Conservation (phyloP, 345 rosid species). For the Ceriops zippeliana region DNA sequence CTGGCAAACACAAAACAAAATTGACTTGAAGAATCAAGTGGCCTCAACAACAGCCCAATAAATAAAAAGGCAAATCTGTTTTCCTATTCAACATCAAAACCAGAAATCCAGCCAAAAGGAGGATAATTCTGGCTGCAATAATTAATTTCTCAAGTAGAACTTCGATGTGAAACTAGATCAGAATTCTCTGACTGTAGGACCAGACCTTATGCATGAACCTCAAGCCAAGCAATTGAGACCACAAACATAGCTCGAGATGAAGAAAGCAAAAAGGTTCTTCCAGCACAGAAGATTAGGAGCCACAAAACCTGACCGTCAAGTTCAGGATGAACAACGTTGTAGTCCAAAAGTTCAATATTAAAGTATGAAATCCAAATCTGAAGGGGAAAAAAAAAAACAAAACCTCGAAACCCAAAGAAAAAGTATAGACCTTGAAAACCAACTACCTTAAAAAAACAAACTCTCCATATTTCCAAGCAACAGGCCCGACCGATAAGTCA, state of each 20-base stretch:
- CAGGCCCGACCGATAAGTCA: background rate
- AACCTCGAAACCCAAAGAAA: background rate
- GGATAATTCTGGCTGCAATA: background rate
- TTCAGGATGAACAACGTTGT: background rate
- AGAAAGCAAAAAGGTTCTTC: slow-evolving; percentile 6
- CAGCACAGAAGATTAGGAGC: slow-evolving; percentile 11
- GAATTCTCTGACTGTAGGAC: background rate
- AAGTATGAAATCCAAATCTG: background rate
- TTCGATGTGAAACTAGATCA: background rate
- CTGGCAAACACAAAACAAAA: slow-evolving; percentile 34
- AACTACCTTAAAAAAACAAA: background rate
- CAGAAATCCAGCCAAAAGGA: slow-evolving; percentile 7
- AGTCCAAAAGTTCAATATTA: background rate
- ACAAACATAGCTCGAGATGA: slow-evolving; percentile 8
- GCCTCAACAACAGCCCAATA: slow-evolving; percentile 4
- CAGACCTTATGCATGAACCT: background rate
- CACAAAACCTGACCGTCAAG: background rate
- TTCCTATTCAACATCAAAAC: background rate
- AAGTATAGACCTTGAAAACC: background rate
- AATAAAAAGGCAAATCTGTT: background rate
- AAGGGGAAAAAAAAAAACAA: background rate
- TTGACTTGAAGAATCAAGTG: slow-evolving; percentile 7
- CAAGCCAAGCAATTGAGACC: background rate
- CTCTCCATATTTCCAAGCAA: background rate
- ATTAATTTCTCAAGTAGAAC: background rate